These are phyloP conservation scores for Hymenochaete sp. DNA, from an alignment of 1,284 basidiomycete genomes.

Conservation along the genomic window DNA sequence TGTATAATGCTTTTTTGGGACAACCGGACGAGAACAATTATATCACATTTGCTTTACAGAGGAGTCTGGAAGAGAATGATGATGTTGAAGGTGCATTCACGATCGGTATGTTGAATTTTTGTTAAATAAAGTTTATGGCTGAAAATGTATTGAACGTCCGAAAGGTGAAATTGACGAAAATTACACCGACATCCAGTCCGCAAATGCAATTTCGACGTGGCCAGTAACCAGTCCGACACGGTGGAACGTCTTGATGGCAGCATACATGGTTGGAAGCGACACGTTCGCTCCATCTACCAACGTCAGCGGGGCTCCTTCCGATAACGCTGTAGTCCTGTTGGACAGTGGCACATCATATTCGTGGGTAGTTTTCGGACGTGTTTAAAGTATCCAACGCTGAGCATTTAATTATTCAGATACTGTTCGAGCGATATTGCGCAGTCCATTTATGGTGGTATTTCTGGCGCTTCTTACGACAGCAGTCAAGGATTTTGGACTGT, in stretches of 20 bases:
- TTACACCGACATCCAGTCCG: constrained; percentile 49
- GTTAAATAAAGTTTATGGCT: constrained; percentile 3
- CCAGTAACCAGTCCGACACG: constrained; percentile 50
- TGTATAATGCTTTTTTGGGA: constrained; percentile 64
- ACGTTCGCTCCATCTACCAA: constrained; percentile 43
- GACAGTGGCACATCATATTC: constrained; percentile 75
- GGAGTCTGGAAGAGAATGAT: constrained; percentile 40
- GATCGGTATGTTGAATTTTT: constrained; percentile 39
- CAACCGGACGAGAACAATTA: constrained; percentile 67
- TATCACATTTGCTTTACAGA: constrained; percentile 63
- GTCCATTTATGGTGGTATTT: constrained; percentile 54
- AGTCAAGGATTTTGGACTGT: constrained; percentile 52
- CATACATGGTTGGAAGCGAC: constrained; percentile 47
- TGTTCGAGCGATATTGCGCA: constrained; percentile 51
- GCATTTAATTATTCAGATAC: constrained; percentile 37
- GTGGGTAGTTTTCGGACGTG: constrained; percentile 34
- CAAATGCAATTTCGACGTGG: constrained; percentile 57
- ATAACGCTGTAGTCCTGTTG: constrained; percentile 61
- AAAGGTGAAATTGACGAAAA: constrained; percentile 56
- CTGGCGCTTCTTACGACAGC: constrained; percentile 48
- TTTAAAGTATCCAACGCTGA: constrained; percentile 3
- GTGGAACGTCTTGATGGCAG: constrained; percentile 70
- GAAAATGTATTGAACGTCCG: constrained; percentile 13
- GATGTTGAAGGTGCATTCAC: constrained; percentile 59
- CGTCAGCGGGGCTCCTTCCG: constrained; percentile 48